Evolutionary conservation across 1,284 basidiomycete species (phyloP), one percentile per base, ranked within the genome.

Genomic region (Ceratorhiza oryzae-sativae): DNA sequence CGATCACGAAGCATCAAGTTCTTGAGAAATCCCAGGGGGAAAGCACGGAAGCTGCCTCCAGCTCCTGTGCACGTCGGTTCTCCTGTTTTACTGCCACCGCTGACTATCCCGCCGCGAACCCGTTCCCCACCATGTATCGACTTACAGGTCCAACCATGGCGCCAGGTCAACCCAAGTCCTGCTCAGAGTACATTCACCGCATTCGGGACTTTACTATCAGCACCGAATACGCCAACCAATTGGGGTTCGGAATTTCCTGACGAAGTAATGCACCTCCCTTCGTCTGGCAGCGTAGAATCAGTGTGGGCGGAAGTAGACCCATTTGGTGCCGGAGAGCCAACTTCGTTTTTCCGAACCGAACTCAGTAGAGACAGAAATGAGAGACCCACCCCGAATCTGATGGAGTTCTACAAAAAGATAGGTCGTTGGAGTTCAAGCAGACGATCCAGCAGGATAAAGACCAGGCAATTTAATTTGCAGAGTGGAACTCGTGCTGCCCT

Each of bases 51-150:
- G 30, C n/a, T n/a, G n/a, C 12, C 42, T 20, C 51, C 46, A 59
- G 30, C 32, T 1, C 9, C 63, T 15, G 34, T 15, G 3, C n/a
- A 25, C 23, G 23, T 49, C 3, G 45, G n/a, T 1, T 9, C 27
- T n/a, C 49, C 27, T 12, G 34, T 23, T 1, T 34, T 25, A 15
- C 48, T 36, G 15, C 2, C 20, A 18, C 67, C 53, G 10, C 42
- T 70, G n/a, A 15, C 36, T 8, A 45, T 70, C 36, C 67, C 67
- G 5, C 39, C 45, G n/a, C 36, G 67, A 53, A 58, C 41, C 46
- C 67, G 53, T 12, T 70, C 67, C 20, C 67, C 67, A 13, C 53
- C 67, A 13, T 70, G 59, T 25, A 30, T 70, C 53, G 55, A 59
- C 41, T 9, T 70, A 15, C 42, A 46, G 13, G 55, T 56, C 59